Evolutionary conservation across 2,329 filamentous ascomycete genomes (phyloP).

Genomic region (Monosporascus sp.): DNA sequence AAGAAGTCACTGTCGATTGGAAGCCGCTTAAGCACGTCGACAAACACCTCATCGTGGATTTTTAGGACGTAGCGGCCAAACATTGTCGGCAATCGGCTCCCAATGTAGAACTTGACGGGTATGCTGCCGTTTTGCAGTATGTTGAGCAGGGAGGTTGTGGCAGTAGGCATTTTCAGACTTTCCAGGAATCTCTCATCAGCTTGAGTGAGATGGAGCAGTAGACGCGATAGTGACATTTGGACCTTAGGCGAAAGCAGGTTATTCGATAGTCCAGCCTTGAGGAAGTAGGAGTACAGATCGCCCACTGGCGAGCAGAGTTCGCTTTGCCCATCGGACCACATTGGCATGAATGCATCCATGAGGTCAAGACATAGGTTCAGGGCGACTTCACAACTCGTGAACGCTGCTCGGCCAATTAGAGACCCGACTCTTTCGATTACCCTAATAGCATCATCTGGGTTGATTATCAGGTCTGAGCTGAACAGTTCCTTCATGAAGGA

Average conservation of each 20-base stretch:
- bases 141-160: conserved; percentile 66
- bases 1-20: conserved; percentile 64
- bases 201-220: conserved; percentile 67
- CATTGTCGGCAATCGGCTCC: conserved; percentile 61
- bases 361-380: conserved; percentile 62
- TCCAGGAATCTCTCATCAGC: conserved; percentile 62
- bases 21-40: conserved; percentile 76
- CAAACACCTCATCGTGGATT: conserved; percentile 76
- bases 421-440: conserved; percentile 47
- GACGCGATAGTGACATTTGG: conserved; percentile 58
- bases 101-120: conserved; percentile 70
- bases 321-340: conserved; percentile 57
- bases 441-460: conserved; percentile 37
- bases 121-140: conserved; percentile 64
- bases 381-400: conserved; percentile 69
- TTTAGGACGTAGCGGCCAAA: conserved; percentile 80
- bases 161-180: conserved; percentile 50
- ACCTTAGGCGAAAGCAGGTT: conserved; percentile 65
- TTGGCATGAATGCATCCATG: conserved; percentile 55
- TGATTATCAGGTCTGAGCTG: conserved; percentile 45
- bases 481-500: conserved; percentile 47
- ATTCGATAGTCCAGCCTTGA: conserved; percentile 59
- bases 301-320: conserved; percentile 61
- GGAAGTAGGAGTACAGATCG: conserved; percentile 75
- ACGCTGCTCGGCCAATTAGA: conserved; percentile 51